These are phyloP conservation scores for Ascobolus immersus DNA, from an alignment of 495 filamentous ascomycete genomes.

Conservation along the genomic window DNA sequence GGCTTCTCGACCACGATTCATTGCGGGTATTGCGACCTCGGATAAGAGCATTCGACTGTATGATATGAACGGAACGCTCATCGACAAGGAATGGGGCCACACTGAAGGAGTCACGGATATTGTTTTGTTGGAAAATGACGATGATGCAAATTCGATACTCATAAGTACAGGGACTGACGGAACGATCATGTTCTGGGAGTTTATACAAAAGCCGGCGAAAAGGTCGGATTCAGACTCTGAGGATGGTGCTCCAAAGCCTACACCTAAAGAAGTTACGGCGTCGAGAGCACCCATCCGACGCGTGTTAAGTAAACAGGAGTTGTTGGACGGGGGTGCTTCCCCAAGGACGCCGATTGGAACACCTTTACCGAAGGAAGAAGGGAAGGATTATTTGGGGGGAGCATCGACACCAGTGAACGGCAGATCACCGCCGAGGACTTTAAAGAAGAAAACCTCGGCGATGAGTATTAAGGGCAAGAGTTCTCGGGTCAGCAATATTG, in stretches of 20 bases:
- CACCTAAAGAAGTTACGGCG: slow-evolving; percentile 23
- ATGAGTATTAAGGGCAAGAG: neutral
- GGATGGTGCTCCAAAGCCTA: slow-evolving; percentile 16
- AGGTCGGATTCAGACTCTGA: slow-evolving; percentile 2
- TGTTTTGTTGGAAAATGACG: slow-evolving; percentile 36
- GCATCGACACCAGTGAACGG: slow-evolving; percentile 24
- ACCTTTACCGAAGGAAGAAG: slow-evolving; percentile 20
- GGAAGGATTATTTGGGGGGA: neutral
- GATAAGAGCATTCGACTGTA: slow-evolving; percentile 89
- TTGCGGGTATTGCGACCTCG: slow-evolving; percentile 66
- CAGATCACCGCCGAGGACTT: slow-evolving; percentile 34
- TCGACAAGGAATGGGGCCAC: slow-evolving; percentile 80
- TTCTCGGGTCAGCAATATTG: slow-evolving; percentile 10
- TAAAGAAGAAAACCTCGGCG: slow-evolving; percentile 3
- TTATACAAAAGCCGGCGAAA: slow-evolving; percentile 16
- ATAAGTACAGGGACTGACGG: slow-evolving; percentile 62
- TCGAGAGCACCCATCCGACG: slow-evolving; percentile 40
- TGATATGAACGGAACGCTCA: slow-evolving; percentile 44
- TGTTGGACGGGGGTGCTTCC: too few relatives aligned
- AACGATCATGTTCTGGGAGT: slow-evolving; percentile 62
- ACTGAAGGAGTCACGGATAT: slow-evolving; percentile 74
- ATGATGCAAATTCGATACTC: slow-evolving; percentile 21
- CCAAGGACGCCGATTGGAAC: too few relatives aligned
- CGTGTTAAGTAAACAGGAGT: slow-evolving; percentile 48
- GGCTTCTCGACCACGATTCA: slow-evolving; percentile 23